These are phyloP conservation scores for Tuber indicum DNA, from an alignment of 495 filamentous ascomycete species.

Conservation along the genomic window DNA sequence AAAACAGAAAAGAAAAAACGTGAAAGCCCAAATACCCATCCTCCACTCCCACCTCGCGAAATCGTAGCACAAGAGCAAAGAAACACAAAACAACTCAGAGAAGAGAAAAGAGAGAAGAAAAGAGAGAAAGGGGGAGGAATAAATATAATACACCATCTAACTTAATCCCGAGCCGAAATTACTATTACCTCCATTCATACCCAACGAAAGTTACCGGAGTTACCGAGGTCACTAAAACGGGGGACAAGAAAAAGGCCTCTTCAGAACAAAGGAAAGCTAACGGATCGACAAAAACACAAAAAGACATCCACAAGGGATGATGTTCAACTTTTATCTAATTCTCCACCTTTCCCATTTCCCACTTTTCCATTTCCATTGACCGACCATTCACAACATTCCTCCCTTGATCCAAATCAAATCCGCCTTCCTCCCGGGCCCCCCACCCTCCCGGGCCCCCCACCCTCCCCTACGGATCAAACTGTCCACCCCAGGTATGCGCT, in stretches of 20 bases:
- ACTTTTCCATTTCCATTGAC: background rate
- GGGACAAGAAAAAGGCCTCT: background rate
- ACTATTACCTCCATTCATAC: background rate
- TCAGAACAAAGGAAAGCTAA: no score
- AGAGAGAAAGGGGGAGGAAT: background rate
- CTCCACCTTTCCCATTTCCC: background rate
- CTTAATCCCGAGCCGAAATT: background rate
- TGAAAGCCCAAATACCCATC: background rate
- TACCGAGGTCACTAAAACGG: background rate
- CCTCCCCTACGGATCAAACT: background rate
- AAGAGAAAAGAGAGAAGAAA: background rate
- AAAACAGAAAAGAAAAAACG: background rate
- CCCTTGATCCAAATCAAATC: background rate
- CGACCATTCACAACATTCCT: background rate
- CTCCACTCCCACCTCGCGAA: background rate
- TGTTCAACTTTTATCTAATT: background rate
- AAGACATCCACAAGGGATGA: background rate
- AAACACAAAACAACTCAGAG: background rate
- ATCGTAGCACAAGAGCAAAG: background rate
- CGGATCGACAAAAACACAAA: background rate
- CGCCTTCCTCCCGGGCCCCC: background rate
- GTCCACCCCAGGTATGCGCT: background rate
- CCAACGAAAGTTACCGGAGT: background rate
- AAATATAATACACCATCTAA: conserved; percentile 5
- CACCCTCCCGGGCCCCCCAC: background rate